A percentile compares a stretch with the other conserved stretches of the same genome.
Conservation (phyloP, 768 basidiomycete species). For the Symmetrospora coprosmae region DNA sequence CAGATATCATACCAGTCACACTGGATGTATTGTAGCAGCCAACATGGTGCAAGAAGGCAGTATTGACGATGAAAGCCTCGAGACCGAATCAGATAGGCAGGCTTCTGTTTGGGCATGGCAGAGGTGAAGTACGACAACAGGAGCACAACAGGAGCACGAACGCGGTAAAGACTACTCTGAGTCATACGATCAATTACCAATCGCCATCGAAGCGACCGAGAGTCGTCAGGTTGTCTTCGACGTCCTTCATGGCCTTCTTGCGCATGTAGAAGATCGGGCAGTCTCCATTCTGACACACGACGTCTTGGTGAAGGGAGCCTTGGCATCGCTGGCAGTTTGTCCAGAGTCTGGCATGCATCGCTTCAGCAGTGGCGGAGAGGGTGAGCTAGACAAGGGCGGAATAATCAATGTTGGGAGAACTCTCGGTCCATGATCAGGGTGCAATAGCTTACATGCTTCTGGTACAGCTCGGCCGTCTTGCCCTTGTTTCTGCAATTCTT, state of each 20-base stretch:
- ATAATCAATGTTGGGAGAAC: too few species aligned
- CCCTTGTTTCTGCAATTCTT: conserved; percentile 64
- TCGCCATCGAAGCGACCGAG: conserved; percentile 64
- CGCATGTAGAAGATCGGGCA: conserved; percentile 99
- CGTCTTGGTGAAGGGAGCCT: conserved; percentile 75
- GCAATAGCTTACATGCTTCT: conserved; percentile 60
- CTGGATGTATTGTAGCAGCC: too few species aligned
- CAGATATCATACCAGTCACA: too few species aligned
- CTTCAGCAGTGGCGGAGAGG: conserved; percentile 44
- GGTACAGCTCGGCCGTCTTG: conserved; percentile 70
- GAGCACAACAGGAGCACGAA: too few species aligned
- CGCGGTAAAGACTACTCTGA: background rate
- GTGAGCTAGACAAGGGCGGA: background rate
- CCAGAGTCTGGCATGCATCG: conserved; percentile 87
- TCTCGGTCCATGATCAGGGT: too few species aligned
- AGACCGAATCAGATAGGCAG: too few species aligned
- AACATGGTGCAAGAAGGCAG: too few species aligned
- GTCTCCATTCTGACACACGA: conserved; percentile 64
- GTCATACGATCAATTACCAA: conserved; percentile 19
- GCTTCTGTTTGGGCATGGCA: too few species aligned
- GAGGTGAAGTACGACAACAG: too few species aligned
- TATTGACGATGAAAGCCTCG: too few species aligned
- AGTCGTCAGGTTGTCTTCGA: conserved; percentile 62
- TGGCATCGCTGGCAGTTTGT: conserved; percentile 98
- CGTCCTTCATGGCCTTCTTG: conserved; percentile 96